phyloP scores from a whole-genome alignment of 148 eudicot species.

The Beta vulgaris region DNA sequence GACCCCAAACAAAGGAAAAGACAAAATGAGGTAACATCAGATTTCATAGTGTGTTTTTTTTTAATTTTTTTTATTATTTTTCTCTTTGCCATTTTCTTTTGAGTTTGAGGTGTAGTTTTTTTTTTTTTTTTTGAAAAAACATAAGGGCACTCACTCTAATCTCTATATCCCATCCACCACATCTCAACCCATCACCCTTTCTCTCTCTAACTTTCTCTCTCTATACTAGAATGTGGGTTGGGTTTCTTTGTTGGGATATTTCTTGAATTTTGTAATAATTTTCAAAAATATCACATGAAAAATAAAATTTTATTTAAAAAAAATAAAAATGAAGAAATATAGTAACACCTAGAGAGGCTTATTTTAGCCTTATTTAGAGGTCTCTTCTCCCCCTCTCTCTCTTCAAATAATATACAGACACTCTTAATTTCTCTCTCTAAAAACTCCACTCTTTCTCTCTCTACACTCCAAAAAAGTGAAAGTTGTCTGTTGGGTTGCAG shows the following conservation, averaged over 20 bases:
- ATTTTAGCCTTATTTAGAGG: constrained; percentile 27
- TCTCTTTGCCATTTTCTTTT: constrained; percentile 1
- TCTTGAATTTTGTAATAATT: constrained; percentile 30
- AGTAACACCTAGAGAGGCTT: constrained; percentile 35
- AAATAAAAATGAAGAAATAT: constrained; percentile 10
- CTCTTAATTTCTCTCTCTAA: background rate
- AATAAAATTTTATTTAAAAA: background rate
- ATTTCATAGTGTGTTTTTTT: constrained; percentile 17
- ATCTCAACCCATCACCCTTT: too few species aligned
- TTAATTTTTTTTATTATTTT: background rate
- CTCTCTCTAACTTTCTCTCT: constrained; percentile 29
- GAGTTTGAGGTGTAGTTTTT: constrained; percentile 30
- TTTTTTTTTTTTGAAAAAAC: constrained; percentile 11
- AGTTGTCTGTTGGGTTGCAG: constrained; percentile 64
- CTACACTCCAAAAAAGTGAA: constrained; percentile 36
- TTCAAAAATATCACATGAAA: constrained; percentile 12
- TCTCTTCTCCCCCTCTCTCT: constrained; percentile 26
- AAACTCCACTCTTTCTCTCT: constrained; percentile 33
- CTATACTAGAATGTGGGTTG: constrained; percentile 13
- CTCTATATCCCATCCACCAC: constrained; percentile 11
- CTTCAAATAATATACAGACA: constrained; percentile 15
- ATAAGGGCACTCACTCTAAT: constrained; percentile 26
- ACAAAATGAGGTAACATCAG: constrained; percentile 39
- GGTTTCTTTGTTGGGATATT: constrained; percentile 35
- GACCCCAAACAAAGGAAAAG: constrained; percentile 31